Base-by-base conservation (phyloP, 768 basidiomycete genomes). In the Strobilomyces dryophilus region DNA sequence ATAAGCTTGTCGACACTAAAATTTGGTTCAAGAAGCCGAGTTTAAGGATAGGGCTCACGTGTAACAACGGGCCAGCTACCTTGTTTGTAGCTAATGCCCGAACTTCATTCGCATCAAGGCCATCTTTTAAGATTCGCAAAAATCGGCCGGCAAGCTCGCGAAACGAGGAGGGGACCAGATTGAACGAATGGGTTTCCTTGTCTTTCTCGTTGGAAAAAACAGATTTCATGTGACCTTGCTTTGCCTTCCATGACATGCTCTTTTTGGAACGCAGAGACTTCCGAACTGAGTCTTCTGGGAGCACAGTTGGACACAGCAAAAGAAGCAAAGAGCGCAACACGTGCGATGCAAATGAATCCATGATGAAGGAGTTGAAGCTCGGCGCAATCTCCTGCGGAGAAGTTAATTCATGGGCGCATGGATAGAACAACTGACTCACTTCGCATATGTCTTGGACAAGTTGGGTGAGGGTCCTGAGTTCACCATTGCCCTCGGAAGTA, bases 271-370 rank as follows among this genome's bases (percentile, higher is more conserved):
- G 81, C 31, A 91, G 56, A 29, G 73, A 66, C 10, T 74, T 73
- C 31, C 64, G 65, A 47, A 64, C 62, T 21, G 76, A 55, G 26
- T 72, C 75, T 5, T 71, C 70, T 14, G 73, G 57, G 5, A 79
- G 75, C 2, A 81, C 62, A 27, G 75, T 71, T 0, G 91, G 89
- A 14, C 82, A 84, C n/a, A 97, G 75, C 40, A 97, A 75, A 5
- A 87, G 65, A 14, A 98, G 78, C 3, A 98, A 70, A 21, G 87
- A 82, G 35, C 95, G 86, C 43, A 95, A 58, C 40, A 94, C 90
- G 60, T 98, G 95, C 0, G 95, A 95, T 34, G 88, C 93, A 62
- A 93, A 95, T 31, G 88, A 85, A 61, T 95, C 85, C 74, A 86
- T 83, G 37, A 95, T 72, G 41, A 95, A 79, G 8, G 76, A 72